These are phyloP conservation scores for Spencermartinsiella ligniputridi DNA, from an alignment of 1,139 yeast species.

Conservation along the genomic window DNA sequence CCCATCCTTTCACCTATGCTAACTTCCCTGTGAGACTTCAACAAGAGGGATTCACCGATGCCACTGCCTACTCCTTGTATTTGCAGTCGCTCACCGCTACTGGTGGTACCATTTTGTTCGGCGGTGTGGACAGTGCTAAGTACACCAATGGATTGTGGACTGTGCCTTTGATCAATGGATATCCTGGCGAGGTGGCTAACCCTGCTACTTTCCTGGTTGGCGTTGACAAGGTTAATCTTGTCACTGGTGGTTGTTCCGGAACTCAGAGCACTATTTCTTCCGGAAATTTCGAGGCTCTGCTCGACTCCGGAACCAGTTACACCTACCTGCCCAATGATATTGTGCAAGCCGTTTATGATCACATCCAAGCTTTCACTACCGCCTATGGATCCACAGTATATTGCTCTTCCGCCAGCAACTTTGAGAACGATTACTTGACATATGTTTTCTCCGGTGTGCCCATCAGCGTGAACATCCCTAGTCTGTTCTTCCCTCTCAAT, in stretches of 20 bases:
- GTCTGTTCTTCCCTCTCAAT: constrained; percentile 12
- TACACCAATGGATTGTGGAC: constrained; percentile 43
- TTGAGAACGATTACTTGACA: constrained; percentile 14
- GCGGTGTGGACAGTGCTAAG: constrained; percentile 56
- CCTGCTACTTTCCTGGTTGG: constrained; percentile 17
- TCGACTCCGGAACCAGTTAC: constrained; percentile 66
- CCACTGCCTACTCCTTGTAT: constrained; percentile 51
- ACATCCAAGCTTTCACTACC: constrained; percentile 11
- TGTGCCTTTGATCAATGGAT: constrained; percentile 24
- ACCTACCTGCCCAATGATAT: constrained; percentile 46
- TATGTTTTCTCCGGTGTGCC: constrained; percentile 17
- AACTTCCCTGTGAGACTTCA: constrained; percentile 48
- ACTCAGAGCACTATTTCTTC: constrained; percentile 5
- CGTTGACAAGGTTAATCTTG: constrained; percentile 12
- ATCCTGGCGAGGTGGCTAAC: constrained; percentile 8
- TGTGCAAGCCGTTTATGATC: constrained; percentile 21
- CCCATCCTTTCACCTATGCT: constrained; percentile 26
- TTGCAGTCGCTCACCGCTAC: constrained; percentile 41
- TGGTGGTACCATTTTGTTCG: constrained; percentile 50
- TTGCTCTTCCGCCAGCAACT: constrained; percentile 18
- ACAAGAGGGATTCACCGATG: constrained; percentile 44
- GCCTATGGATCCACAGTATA: constrained; percentile 22
- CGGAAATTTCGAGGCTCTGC: constrained; percentile 39
- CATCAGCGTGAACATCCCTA: constrained; percentile 14
- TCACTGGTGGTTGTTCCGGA: constrained; percentile 5